Conservation (phyloP, 805 yeast species). For the Lachancea thermotolerans region DNA sequence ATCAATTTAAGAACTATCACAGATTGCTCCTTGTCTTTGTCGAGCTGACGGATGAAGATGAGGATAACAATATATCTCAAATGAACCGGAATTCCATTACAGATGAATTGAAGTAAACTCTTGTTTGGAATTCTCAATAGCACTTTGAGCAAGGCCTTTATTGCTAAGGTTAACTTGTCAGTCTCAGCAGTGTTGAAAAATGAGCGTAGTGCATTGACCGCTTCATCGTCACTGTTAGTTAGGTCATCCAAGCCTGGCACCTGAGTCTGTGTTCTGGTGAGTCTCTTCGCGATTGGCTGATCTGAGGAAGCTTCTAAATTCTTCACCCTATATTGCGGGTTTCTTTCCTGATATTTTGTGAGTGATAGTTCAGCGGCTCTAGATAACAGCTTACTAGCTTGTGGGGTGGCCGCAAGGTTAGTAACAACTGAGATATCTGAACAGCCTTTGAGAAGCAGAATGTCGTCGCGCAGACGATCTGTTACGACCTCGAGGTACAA, state of each 20-base stretch:
- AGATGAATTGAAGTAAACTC: conserved; percentile 52
- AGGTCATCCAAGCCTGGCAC: conserved; percentile 21
- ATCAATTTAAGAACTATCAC: conserved; percentile 38
- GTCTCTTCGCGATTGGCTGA: conserved; percentile 15
- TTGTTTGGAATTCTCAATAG: conserved; percentile 32
- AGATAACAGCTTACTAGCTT: conserved; percentile 21
- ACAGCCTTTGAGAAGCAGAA: conserved; percentile 27
- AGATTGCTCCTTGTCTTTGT: conserved; percentile 16
- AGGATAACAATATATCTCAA: conserved; percentile 59
- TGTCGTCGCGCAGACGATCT: conserved; percentile 24
- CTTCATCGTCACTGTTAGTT: conserved; percentile 26
- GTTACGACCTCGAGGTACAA: conserved; percentile 24
- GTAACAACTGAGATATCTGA: conserved; percentile 26
- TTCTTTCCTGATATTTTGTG: conserved; percentile 22
- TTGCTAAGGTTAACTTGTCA: conserved; percentile 51
- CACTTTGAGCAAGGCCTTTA: conserved; percentile 45
- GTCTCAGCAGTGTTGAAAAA: conserved; percentile 60
- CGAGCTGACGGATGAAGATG: conserved; percentile 36
- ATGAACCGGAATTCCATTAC: conserved; percentile 77
- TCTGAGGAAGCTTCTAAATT: conserved; percentile 6
- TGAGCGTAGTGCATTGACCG: conserved; percentile 42
- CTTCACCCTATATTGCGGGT: conserved; percentile 20
- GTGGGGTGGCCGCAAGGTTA: conserved; percentile 26
- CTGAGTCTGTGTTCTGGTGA: conserved; percentile 30
- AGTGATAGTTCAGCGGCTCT: conserved; percentile 22